Conservation (phyloP, 805 yeast genomes). For the Candida hungchunana region DNA sequence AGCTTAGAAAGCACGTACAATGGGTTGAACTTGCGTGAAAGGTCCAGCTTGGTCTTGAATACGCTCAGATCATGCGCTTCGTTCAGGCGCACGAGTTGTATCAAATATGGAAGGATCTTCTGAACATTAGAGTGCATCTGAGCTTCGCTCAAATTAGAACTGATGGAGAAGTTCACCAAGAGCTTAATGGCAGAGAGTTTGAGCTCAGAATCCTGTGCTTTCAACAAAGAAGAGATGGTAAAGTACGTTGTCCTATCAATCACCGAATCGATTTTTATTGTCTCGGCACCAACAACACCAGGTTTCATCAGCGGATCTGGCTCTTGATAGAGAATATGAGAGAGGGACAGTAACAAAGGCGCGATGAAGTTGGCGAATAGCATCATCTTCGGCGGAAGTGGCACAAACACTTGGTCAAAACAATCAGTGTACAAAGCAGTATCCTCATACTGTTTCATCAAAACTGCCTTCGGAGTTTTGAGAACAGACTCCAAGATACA, state of each 20-base stretch:
- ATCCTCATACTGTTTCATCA: slow-evolving; percentile 4
- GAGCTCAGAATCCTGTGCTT: slow-evolving; percentile 20
- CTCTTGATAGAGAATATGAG: slow-evolving; percentile 19
- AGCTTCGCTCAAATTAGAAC: slow-evolving; percentile 12
- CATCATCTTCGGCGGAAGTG: slow-evolving; percentile 18
- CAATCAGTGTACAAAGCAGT: slow-evolving; percentile 13
- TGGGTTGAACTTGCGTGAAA: slow-evolving; percentile 28
- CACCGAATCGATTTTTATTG: slow-evolving; percentile 15
- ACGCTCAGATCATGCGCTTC: slow-evolving; percentile 13
- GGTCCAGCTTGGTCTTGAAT: slow-evolving; percentile 17
- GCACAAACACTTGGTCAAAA: slow-evolving; percentile 14
- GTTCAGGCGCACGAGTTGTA: slow-evolving; percentile 21
- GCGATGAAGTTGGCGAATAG: slow-evolving; percentile 16
- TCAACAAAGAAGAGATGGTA: slow-evolving; percentile 20
- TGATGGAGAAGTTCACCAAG: slow-evolving; percentile 19
- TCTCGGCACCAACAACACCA: neutral
- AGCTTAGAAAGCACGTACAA: slow-evolving; percentile 31
- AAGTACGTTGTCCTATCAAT: slow-evolving; percentile 18
- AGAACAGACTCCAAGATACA: slow-evolving; percentile 9
- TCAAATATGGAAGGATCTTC: slow-evolving; percentile 23
- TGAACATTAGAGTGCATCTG: slow-evolving; percentile 13
- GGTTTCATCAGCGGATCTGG: slow-evolving; percentile 7
- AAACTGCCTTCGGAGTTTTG: slow-evolving; percentile 3
- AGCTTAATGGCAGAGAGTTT: slow-evolving; percentile 20
- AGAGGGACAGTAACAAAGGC: slow-evolving; percentile 21